Percentiles rank a stretch among this genome's conserved stretches.
Conservation (phyloP, 2,329 filamentous ascomycete genomes). For the Colletotrichum spinosum region DNA sequence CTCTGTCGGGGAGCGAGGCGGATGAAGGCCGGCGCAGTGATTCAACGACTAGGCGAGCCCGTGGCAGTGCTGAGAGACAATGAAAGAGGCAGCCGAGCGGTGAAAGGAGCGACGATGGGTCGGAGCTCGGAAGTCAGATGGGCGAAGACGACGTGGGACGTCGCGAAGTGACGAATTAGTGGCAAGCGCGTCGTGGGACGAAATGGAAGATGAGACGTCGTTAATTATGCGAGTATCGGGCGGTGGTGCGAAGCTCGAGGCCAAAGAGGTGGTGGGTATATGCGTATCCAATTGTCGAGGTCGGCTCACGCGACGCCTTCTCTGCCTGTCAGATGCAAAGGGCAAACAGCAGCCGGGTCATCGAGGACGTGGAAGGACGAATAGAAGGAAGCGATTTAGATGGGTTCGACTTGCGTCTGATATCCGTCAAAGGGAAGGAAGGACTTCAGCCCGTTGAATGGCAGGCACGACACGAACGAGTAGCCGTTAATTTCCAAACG, state of each 20-base stretch:
- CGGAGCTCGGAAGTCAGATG: background rate
- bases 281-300: background rate
- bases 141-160: slow-evolving; percentile 9
- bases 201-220: slow-evolving; percentile 17
- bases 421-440: too few relatives aligned
- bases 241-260: background rate
- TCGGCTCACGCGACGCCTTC: too few relatives aligned
- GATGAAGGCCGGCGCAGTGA: slow-evolving; percentile 21
- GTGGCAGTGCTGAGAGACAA: slow-evolving; percentile 24
- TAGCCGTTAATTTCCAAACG: too few relatives aligned
- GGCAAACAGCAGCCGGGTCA: too few relatives aligned
- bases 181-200: slow-evolving; percentile 19
- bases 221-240: background rate
- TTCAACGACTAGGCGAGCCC: slow-evolving; percentile 8
- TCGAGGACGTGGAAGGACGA: too few relatives aligned
- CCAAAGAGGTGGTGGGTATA: too few relatives aligned
- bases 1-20: slow-evolving; percentile 12
- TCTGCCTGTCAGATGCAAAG: too few relatives aligned
- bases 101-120: slow-evolving; percentile 25
- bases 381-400: too few relatives aligned
- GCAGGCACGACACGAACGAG: too few relatives aligned
- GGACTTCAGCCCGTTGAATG: too few relatives aligned
- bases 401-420: too few relatives aligned
- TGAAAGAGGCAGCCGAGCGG: slow-evolving; percentile 30
- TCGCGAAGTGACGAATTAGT: slow-evolving; percentile 1